phyloP scores from a whole-genome alignment of 805 yeast species.

The Candida ficus region DNA sequence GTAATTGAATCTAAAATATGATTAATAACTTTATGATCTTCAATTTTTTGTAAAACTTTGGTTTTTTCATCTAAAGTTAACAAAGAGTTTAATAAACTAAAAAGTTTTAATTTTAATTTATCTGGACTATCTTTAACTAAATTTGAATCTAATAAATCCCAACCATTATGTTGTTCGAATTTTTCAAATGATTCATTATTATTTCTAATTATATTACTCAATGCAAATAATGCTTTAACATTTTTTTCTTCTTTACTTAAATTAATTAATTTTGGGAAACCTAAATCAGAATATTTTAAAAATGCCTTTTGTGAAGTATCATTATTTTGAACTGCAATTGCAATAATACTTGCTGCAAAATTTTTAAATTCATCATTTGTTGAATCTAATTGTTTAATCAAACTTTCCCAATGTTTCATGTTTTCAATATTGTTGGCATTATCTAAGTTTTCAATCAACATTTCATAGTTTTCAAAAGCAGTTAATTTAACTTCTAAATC shows the following conservation, averaged over 20 bases:
- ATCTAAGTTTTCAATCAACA: conserved; percentile 88
- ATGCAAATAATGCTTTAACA: conserved; percentile 70
- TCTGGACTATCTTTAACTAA: conserved; percentile 20
- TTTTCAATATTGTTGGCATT: conserved; percentile 91
- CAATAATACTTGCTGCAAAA: conserved; percentile 68
- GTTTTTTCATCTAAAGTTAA: conserved; percentile 44
- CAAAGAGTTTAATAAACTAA: conserved; percentile 56
- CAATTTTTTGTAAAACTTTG: conserved; percentile 35
- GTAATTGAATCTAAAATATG: conserved; percentile 24
- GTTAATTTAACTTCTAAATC: conserved; percentile 58
- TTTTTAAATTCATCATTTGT: conserved; percentile 43
- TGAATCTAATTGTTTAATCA: conserved; percentile 49
- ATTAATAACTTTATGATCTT: conserved; percentile 23
- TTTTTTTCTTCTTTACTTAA: conserved; percentile 35
- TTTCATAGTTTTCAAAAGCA: conserved; percentile 88
- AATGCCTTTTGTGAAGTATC: conserved; percentile 67
- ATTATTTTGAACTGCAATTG: conserved; percentile 92
- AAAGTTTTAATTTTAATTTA: conserved; percentile 46
- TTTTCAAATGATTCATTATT: conserved; percentile 46
- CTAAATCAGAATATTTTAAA: conserved; percentile 43
- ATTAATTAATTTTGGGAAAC: conserved; percentile 36
- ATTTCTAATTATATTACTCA: conserved; percentile 71
- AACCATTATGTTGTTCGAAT: conserved; percentile 59
- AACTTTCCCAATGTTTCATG: conserved; percentile 71
- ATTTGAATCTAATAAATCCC: conserved; percentile 43